Evolutionary conservation across 2,329 filamentous ascomycete genomes (phyloP), one percentile per base, ranked within the genome.

Genomic region (Ceratocystis diversiconidia): DNA sequence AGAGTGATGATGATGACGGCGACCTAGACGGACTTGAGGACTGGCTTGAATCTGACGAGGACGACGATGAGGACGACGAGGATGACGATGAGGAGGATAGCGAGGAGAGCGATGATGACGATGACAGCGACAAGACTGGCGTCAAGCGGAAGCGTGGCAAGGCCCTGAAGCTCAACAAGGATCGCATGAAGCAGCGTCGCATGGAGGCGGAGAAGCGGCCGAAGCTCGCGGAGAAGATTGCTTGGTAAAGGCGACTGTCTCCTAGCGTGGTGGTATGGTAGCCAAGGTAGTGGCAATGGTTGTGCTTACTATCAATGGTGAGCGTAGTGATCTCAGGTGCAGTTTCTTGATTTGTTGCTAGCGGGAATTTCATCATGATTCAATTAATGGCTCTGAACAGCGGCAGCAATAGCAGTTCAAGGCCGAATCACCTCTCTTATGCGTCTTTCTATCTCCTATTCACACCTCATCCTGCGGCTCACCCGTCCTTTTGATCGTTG

Each of bases 11-110:
- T 66, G 89, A 90, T 66, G 89, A 90, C 70, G 85, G 82, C 64
- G 88, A 91, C 72, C 83, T 97, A 62, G 89, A 97, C 75, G 92
- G 97, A 73, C 80, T 96, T 62, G 91, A 87, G 70, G 90, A 85
- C 68, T 88, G 84, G 17, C 78, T 77, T 5, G 81, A 81, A 4
- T 81, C 81, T 1, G 81, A 81, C 2, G 79, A 80, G 5, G 79
- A 82, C 17, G 82, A 83, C 1, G 82, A 82, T 12, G 79, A 82
- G n/a, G 82, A 83, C 1, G 82, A 82, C 10, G 79, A 81, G 1
- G 82, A 81, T 1, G 82, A 83, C 3, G 81, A 82, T 1, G 79
- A 80, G 57, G 79, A 83, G 22, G 83, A 85, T 12, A 80, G 80
- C 5, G 82, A 83, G 43, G 77, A 77, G 5, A 79, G 79, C 7